These are phyloP conservation scores for Ehretia macrophylla DNA, from an alignment of 257 asterid species.

Conservation along the genomic window DNA sequence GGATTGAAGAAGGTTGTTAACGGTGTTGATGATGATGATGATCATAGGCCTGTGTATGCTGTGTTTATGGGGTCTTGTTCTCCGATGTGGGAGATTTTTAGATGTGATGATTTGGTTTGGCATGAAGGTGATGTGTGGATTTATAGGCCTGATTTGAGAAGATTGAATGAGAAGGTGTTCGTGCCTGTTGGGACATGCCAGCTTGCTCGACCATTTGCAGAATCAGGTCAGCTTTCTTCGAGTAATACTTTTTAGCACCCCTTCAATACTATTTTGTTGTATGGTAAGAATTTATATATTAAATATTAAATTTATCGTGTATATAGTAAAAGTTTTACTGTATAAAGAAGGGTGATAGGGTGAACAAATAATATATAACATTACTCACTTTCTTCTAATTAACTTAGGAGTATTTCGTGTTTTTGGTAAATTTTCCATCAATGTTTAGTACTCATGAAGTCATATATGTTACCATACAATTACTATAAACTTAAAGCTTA, in stretches of 20 bases:
- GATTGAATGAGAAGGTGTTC: slow-evolving; percentile 22
- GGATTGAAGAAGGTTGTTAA: slow-evolving; percentile 21
- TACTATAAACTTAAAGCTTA: too few species aligned
- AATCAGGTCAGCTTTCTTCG: slow-evolving; percentile 20
- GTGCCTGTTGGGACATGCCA: slow-evolving; percentile 43
- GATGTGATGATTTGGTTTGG: slow-evolving; percentile 64
- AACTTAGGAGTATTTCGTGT: too few species aligned
- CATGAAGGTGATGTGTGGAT: slow-evolving; percentile 28
- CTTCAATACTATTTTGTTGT: neutral
- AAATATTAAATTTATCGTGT: too few species aligned
- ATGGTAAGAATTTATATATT: too few species aligned
- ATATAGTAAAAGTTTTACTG: too few species aligned
- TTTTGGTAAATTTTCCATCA: too few species aligned
- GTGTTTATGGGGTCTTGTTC: slow-evolving; percentile 61
- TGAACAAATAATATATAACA: too few species aligned
- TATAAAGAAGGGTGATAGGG: too few species aligned
- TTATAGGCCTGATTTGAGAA: slow-evolving; percentile 40
- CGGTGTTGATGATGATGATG: slow-evolving; percentile 6
- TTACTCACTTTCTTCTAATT: too few species aligned
- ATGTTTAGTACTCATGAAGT: too few species aligned
- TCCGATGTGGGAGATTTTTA: slow-evolving; percentile 74
- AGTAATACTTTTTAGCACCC: neutral
- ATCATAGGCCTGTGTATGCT: slow-evolving; percentile 22
- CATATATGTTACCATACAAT: too few species aligned
- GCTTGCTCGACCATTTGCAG: slow-evolving; percentile 22